phyloP scores from a whole-genome alignment of 2,329 filamentous ascomycete genomes.

The Colletotrichum spaethianum region DNA sequence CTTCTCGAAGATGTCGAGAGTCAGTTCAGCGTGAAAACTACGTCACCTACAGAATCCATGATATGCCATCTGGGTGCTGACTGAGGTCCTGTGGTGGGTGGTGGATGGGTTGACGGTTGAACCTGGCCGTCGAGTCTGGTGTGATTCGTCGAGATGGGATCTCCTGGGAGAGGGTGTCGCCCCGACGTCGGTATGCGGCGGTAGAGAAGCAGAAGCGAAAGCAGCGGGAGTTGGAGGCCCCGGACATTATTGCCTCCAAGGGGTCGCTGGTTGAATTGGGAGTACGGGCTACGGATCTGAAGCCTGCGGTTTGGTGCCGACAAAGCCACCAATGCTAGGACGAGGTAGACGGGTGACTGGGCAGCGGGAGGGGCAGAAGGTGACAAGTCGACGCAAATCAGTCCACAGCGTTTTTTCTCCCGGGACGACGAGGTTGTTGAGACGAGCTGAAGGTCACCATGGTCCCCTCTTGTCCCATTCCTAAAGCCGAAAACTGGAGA shows the following conservation, averaged over 20 bases:
- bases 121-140: slow-evolving; percentile 17
- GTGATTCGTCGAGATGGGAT: slow-evolving; percentile 31
- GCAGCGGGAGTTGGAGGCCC: background rate
- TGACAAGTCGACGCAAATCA: slow-evolving; percentile 33
- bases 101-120: slow-evolving; percentile 7
- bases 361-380: slow-evolving; percentile 23
- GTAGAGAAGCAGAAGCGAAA: background rate
- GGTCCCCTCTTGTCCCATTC: slow-evolving; percentile 16
- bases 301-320: slow-evolving; percentile 5
- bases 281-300: background rate
- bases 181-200: slow-evolving; percentile 31
- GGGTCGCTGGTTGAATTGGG: slow-evolving; percentile 35
- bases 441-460: slow-evolving; percentile 27
- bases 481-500: slow-evolving; percentile 36
- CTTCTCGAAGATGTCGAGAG: slow-evolving; percentile 14
- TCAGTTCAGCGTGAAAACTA: slow-evolving; percentile 20
- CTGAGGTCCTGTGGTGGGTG: slow-evolving; percentile 12
- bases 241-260: slow-evolving; percentile 29
- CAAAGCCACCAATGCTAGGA: slow-evolving; percentile 37
- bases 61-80: slow-evolving; percentile 34
- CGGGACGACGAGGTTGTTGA: slow-evolving; percentile 28
- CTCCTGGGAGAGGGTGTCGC: background rate
- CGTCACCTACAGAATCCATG: slow-evolving; percentile 22
- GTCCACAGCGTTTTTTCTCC: slow-evolving; percentile 24
- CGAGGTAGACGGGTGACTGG: slow-evolving; percentile 20